These are phyloP conservation scores for Talaromyces sp. DNA, from an alignment of 2,329 filamentous ascomycete genomes.

Conservation along the genomic window DNA sequence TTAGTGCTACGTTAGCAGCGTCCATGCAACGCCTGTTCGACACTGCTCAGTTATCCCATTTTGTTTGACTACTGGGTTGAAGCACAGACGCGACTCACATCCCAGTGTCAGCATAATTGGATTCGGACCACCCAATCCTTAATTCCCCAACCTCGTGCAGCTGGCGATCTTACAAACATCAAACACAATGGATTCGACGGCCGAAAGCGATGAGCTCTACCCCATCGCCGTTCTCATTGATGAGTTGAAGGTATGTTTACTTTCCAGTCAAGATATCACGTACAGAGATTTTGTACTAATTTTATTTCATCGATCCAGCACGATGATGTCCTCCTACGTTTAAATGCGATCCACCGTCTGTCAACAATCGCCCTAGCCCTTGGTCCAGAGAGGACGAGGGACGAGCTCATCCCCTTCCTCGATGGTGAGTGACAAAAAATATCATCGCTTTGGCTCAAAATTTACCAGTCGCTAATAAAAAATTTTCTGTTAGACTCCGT, in stretches of 20 bases:
- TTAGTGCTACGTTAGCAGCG: slow-evolving; percentile 14
- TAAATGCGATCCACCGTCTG: slow-evolving; percentile 97
- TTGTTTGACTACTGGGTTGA: slow-evolving; percentile 26
- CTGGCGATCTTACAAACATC: slow-evolving; percentile 22
- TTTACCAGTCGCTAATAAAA: slow-evolving; percentile 5
- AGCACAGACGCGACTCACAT: slow-evolving; percentile 16
- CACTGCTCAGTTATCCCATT: slow-evolving; percentile 17
- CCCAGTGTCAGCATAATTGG: slow-evolving; percentile 29
- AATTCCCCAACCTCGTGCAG: slow-evolving; percentile 21
- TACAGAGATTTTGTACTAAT: not conserved
- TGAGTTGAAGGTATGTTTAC: slow-evolving; percentile 80
- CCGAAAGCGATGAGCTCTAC: slow-evolving; percentile 96
- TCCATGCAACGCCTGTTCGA: slow-evolving; percentile 19
- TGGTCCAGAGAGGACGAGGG: slow-evolving; percentile 90
- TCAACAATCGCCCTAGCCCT: slow-evolving; percentile 96
- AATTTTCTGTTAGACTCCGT: slow-evolving; percentile 74
- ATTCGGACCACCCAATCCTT: slow-evolving; percentile 29
- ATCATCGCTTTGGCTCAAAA: not conserved
- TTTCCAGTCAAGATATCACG: not conserved
- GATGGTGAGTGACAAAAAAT: slow-evolving; percentile 65
- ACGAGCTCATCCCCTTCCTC: slow-evolving; percentile 97
- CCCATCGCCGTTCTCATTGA: slow-evolving; percentile 99
- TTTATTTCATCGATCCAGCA: slow-evolving; percentile 54
- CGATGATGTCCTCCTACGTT: slow-evolving; percentile 93
- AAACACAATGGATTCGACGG: slow-evolving; percentile 79